Base-by-base conservation (phyloP, 2,329 filamentous ascomycete species). In the Epichloe amarillans region DNA sequence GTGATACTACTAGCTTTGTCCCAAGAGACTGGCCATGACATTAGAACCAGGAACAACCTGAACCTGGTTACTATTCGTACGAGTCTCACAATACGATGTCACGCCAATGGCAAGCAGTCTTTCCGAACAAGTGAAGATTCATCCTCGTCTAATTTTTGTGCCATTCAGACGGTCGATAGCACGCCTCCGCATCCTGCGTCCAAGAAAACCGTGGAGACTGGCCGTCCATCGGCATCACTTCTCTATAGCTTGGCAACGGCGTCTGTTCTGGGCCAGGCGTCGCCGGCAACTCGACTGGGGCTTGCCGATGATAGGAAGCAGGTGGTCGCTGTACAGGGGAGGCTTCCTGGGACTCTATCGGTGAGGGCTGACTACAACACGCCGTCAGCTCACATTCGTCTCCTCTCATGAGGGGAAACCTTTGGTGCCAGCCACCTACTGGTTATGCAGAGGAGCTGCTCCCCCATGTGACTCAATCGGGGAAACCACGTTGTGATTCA, bases 221-320 rank as follows among this genome's bases (percentile, higher is more conserved):
- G 12, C 19, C 26, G 17, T 21, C 17, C 3, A 7, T 35, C 6
- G 21, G 54, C 45, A 37, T 46, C 23, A 12, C 54, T 54, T 39
- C 56, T 56, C 43, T 69, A 69, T 30, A 52, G 3, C 36, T 54
- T 1, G 69, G 69, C n/a, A 66, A 56, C 14, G 64, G 63, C 19
- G 65, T 60, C 1, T 58, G 4, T 10, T 39, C 62, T 1, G 61
- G 63, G 4, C 63, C 60, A 1, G 52, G 47, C 7, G 61, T 64
- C 8, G 50, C 41, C 8, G 50, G 50, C 26, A 54, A 46, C 38
- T 55, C 54, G 7, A 46, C 44, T 1, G 47, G 47, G 4, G 7
- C 5, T 17, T 50, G 50, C 50, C 47, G 46, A 19, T 42, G 26
- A 23, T 50, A 41, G 17, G 40, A 50, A 10, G 48, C 48, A 6